Evolutionary conservation across 2,329 filamentous ascomycete species (phyloP), one percentile per base, ranked within the genome.

Genomic region (Trichoderma asperellum): DNA sequence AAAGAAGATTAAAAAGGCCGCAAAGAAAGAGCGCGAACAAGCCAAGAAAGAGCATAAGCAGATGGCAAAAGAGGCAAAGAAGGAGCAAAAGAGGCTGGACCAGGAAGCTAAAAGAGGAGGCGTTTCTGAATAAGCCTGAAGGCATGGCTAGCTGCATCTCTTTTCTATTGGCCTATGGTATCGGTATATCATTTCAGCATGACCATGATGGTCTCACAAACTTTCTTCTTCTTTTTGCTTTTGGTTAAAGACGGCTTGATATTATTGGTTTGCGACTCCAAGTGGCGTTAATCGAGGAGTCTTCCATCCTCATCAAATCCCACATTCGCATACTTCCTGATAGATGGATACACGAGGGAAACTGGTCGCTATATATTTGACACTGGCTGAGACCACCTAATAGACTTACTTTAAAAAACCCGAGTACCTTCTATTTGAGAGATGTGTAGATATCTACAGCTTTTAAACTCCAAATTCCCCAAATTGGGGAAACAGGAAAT

Each of bases 51-150:
- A 57, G 2, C 27, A 57, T 29, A 57, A 57, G 4, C 14, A 34
- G 27, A n/a, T 12, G n/a, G 55, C 14, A 8, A 57, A 57, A 34
- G 55, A 35, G 40, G 63, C 53, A 4, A 14, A 24, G 10, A 34
- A 66, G 14, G 63, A 66, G 27, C 53, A 65, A 37, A 55, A 63
- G 40, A 53, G 35, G 21, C 11, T 37, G 32, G 60, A 53, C 16
- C 53, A 55, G 47, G 60, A 63, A 16, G 47, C 47, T 8, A 63
- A 63, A 18, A 37, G 34, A 27, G n/a, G 16, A 16, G 47, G 60
- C 8, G 7, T 21, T 37, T 55, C 34, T 24, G 59, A 43, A 24
- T n/a, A 62, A 16, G 43, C 24, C 4, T 62, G n/a, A 52, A 18
- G 24, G 11, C 21, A 24, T 32, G 14, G n/a, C 11, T 29, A 18